Evolutionary conservation across 305 asterid genomes (phyloP), one percentile per base, ranked within the genome.

Genomic region (Fraxinus baroniana): DNA sequence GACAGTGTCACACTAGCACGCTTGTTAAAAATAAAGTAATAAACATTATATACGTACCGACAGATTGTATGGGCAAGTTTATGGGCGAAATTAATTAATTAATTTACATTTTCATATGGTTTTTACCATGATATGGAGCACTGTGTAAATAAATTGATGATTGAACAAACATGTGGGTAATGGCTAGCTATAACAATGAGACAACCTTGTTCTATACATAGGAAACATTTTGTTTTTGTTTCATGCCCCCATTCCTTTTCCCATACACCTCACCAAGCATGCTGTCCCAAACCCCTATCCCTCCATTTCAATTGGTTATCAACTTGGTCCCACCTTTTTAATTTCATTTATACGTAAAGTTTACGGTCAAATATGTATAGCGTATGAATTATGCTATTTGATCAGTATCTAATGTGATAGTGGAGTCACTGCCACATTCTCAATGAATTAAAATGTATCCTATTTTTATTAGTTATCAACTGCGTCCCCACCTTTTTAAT

Each of bases 181-280:
- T 87, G 91, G 85, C 79, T 80, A 83, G 84, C 60, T 77, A 60
- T 64, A 73, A 79, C 79, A 64, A 26, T 89, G 66, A 82, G 90
- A 87, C 93, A 89, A 68, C 37, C 36, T 72, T 91, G 97, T 52
- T 87, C 52, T 83, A 74, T 83, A 71, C 81, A 10, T 78, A 85
- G 92, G 95, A 89, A 90, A 92, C 94, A 91, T 89, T 84, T 74
- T 17, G 46, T 82, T 87, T 86, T 88, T 79, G 78, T 85, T 79
- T 86, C 74, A 86, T 32, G 80, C 74, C 82, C 86, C 86, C 9
- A 76, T 77, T 44, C 52, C 82, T 55, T 30, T 49, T 36, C 86
- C 86, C 86, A 80, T 55, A 76, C 83, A 78, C 86, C 76, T 41
- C 17, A 41, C 52, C 52, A 41, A 41, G 52, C 52, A 41, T 41